Percentiles rank a stretch among this genome's conserved stretches.
Conservation (phyloP, 2,329 filamentous ascomycete genomes). For the Trichoderma koningiopsis region DNA sequence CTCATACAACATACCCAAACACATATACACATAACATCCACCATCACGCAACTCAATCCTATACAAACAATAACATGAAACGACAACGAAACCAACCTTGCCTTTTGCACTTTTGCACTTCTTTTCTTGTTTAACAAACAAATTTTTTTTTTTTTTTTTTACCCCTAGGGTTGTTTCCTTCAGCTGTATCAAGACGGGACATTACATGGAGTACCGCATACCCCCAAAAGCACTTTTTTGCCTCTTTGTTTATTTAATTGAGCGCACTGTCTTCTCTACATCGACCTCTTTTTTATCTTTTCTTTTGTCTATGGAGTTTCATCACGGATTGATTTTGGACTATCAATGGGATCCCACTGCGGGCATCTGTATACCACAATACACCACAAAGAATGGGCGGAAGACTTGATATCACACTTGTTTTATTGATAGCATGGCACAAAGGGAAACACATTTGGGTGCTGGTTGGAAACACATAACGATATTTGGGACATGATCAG, state of each 20-base stretch:
- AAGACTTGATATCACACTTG: conserved; percentile 37
- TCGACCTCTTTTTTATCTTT: conserved; percentile 17
- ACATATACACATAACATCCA: conserved; percentile 12
- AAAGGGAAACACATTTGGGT: conserved; percentile 35
- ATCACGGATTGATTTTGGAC: conserved; percentile 30
- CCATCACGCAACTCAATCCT: conserved; percentile 39
- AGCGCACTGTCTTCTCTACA: conserved; percentile 31
- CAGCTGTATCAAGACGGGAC: conserved; percentile 51
- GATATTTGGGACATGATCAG: conserved; percentile 38
- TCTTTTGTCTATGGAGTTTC: conserved; percentile 27
- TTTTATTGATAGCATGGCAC: conserved; percentile 40
- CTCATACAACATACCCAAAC: neutral
- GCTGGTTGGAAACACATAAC: conserved; percentile 34
- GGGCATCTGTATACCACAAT: conserved; percentile 38
- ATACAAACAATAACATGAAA: conserved; percentile 29
- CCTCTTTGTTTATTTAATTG: conserved; percentile 33
- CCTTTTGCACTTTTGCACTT: conserved; percentile 26
- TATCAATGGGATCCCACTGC: conserved; percentile 30
- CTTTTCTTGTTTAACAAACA: conserved; percentile 22
- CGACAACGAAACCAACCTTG: conserved; percentile 30
- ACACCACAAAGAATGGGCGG: conserved; percentile 29
- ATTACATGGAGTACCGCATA: conserved; percentile 54
- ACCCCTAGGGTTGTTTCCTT: conserved; percentile 30
- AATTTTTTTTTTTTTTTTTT: conserved; percentile 27
- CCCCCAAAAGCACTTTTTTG: conserved; percentile 41